Evolutionary conservation across 1,284 basidiomycete genomes (phyloP).

Genomic region (Neonothopanus nambi): DNA sequence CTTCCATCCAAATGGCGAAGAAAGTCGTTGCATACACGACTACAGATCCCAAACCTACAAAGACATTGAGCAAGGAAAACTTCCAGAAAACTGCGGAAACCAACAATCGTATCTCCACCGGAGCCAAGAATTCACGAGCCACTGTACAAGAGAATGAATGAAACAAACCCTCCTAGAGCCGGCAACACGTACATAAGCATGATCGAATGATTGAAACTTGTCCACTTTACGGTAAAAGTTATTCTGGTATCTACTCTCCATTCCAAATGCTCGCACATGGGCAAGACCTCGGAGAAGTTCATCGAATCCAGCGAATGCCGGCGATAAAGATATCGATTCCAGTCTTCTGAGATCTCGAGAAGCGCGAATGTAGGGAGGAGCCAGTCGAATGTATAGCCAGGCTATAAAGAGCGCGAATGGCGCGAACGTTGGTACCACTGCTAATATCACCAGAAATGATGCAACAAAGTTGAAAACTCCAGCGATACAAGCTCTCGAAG

Average conservation of each 20-base stretch:
- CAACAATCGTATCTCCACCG: slow-evolving; percentile 73
- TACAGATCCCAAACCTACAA: slow-evolving; percentile 67
- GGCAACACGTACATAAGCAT: slow-evolving; percentile 57
- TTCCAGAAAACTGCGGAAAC: background rate
- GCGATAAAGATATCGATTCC: slow-evolving; percentile 68
- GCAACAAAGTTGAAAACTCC: slow-evolving; percentile 64
- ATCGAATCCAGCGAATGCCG: slow-evolving; percentile 75
- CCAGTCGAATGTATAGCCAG: slow-evolving; percentile 71
- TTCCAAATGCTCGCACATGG: slow-evolving; percentile 81
- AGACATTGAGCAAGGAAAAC: background rate
- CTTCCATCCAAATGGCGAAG: slow-evolving; percentile 67
- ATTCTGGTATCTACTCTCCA: slow-evolving; percentile 76
- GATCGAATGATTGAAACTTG: slow-evolving; percentile 71
- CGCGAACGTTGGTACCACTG: slow-evolving; percentile 66
- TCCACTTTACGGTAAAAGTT: slow-evolving; percentile 72
- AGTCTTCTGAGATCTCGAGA: slow-evolving; percentile 73
- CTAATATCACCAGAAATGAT: slow-evolving; percentile 67
- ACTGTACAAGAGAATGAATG: slow-evolving; percentile 40
- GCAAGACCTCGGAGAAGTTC: slow-evolving; percentile 77
- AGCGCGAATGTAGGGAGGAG: slow-evolving; percentile 67
- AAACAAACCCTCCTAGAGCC: background rate
- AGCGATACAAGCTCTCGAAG: slow-evolving; percentile 54
- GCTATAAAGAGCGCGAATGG: slow-evolving; percentile 71
- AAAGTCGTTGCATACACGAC: slow-evolving; percentile 75
- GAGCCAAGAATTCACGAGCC: slow-evolving; percentile 69